A percentile compares a stretch with the other conserved stretches of the same genome.
Conservation (phyloP, 176 grass and related monocot genomes). For the Rhipidocladum racemiflorum region DNA sequence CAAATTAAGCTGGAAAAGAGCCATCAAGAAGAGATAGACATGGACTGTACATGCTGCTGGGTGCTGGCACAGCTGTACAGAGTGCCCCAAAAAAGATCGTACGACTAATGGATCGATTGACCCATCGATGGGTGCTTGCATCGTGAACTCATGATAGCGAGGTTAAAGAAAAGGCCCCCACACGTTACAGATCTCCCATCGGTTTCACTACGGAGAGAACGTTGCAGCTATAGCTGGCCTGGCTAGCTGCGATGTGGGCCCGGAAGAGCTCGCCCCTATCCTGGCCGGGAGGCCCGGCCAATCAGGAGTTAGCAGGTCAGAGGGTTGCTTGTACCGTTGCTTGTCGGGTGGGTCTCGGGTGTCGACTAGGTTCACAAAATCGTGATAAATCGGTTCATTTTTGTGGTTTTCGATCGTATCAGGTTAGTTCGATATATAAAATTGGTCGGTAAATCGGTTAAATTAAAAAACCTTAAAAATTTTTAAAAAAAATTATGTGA, state of each 20-base stretch:
- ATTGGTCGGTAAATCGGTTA: no score
- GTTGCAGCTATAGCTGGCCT: not conserved
- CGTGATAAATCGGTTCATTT: no score
- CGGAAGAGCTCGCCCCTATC: not conserved
- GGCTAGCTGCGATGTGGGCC: not conserved
- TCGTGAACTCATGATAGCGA: not conserved
- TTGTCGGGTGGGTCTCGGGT: not conserved
- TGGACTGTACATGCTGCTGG: no score
- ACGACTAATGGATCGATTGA: not conserved
- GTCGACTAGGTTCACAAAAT: no score
- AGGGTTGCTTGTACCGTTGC: not conserved
- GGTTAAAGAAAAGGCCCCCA: not conserved
- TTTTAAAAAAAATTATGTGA: no score
- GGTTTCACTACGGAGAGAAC: not conserved
- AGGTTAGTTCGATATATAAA: no score
- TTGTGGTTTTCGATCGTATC: no score
- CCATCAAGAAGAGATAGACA: not conserved
- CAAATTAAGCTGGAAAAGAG: not conserved
- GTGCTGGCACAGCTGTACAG: not conserved
- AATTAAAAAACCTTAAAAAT: no score
- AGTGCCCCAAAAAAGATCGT: not conserved
- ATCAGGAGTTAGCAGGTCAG: not conserved
- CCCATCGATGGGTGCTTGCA: not conserved
- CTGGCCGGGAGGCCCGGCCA: not conserved
- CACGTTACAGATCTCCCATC: not conserved